Conservation (phyloP, 23 red algal genomes). For the Gracilaria gracilis region DNA sequence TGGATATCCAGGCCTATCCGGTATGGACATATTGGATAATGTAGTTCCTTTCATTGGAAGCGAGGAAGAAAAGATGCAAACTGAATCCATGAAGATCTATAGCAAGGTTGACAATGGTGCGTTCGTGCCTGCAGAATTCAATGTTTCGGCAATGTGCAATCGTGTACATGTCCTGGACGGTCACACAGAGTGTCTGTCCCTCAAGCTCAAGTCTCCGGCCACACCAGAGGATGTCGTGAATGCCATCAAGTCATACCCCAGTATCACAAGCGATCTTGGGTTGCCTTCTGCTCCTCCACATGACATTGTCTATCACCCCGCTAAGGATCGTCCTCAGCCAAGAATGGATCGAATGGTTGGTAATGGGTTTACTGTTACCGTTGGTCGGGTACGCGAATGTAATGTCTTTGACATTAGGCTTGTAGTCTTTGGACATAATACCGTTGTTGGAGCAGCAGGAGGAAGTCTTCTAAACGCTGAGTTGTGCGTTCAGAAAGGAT, state of each 20-base stretch:
- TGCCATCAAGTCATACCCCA: slow-evolving; percentile 88
- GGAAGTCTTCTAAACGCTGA: slow-evolving; percentile 95
- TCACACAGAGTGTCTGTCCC: slow-evolving; percentile 89
- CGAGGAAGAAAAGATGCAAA: slow-evolving; percentile 98
- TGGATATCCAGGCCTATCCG: slow-evolving; percentile 92
- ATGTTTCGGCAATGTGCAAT: slow-evolving; percentile 98
- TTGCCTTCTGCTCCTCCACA: slow-evolving; percentile 88
- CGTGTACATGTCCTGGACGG: slow-evolving; percentile 97
- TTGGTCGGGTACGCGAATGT: slow-evolving; percentile 91
- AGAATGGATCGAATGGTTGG: slow-evolving; percentile 92
- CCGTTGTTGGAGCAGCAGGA: slow-evolving; percentile 95
- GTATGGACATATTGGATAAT: slow-evolving; percentile 99
- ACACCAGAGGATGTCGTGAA: slow-evolving; percentile 80
- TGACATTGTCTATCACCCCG: slow-evolving; percentile 85
- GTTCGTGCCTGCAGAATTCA: slow-evolving; percentile 82
- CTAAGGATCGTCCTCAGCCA: slow-evolving; percentile 90
- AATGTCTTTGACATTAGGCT: slow-evolving; percentile 89
- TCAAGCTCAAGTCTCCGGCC: slow-evolving; percentile 77
- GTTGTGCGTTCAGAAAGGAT: slow-evolving; percentile 76
- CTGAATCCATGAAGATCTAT: slow-evolving; percentile 86
- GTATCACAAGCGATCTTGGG: slow-evolving; percentile 77
- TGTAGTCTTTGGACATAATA: slow-evolving; percentile 94
- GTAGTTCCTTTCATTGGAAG: slow-evolving; percentile 94
- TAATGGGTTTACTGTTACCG: slow-evolving; percentile 91
- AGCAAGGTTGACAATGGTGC: slow-evolving; percentile 51